Conservation (phyloP, 1,284 basidiomycete species). For the Fomitopsis pinicola region DNA sequence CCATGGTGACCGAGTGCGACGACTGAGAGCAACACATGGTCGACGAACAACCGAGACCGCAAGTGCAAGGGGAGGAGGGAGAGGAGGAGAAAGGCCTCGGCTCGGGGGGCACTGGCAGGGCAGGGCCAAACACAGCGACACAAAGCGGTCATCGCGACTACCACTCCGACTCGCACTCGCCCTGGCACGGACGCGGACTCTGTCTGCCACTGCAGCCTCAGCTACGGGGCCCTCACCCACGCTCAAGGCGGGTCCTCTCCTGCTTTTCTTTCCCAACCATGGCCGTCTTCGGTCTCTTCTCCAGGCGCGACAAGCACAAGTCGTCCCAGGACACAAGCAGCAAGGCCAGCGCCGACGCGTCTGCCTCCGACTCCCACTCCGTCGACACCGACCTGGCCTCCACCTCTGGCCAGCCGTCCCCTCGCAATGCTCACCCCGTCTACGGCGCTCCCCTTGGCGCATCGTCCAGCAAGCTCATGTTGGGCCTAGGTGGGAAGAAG, state of each 20-base stretch:
- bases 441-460: conserved; percentile 22
- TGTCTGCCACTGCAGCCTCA: background rate
- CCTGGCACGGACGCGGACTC: background rate
- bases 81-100: background rate
- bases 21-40: background rate
- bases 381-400: conserved; percentile 15
- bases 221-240: background rate
- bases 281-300: conserved; percentile 30
- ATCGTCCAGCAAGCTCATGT: conserved; percentile 32
- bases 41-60: background rate
- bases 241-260: background rate
- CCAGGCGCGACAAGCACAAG: conserved; percentile 29
- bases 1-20: background rate
- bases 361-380: conserved; percentile 16
- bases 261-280: conserved; percentile 10
- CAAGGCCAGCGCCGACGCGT: conserved; percentile 16
- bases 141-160: conserved; percentile 1
- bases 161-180: background rate
- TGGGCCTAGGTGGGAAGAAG: conserved; percentile 30
- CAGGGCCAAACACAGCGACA: background rate
- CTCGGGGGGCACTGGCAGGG: background rate
- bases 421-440: conserved; percentile 19
- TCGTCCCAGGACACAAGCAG: conserved; percentile 12
- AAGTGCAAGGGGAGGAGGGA: background rate
- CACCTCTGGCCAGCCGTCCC: conserved; percentile 24